These are phyloP conservation scores for Capsicum chinense DNA, from an alignment of 257 asterid genomes.

Conservation along the genomic window DNA sequence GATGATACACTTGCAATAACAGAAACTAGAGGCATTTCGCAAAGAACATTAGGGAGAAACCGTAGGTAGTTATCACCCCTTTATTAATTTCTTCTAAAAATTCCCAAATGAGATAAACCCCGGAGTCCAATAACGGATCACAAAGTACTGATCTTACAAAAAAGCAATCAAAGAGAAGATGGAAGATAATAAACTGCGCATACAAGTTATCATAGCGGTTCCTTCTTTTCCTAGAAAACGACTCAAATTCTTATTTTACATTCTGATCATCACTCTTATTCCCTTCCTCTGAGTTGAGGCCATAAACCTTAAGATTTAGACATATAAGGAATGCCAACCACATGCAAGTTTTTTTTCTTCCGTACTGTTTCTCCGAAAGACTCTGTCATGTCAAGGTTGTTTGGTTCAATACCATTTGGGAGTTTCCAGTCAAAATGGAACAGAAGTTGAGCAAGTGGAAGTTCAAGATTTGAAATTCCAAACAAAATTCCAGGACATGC, in stretches of 20 bases:
- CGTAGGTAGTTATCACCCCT: neutral
- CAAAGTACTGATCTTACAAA: neutral
- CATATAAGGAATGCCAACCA: constrained; percentile 34
- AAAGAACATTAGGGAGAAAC: neutral
- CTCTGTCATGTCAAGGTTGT: constrained; percentile 43
- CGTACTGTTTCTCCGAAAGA: constrained; percentile 29
- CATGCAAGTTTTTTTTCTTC: constrained; percentile 32
- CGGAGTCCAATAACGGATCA: neutral
- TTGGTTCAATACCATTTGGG: constrained; percentile 31
- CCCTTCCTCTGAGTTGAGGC: neutral
- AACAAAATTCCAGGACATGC: constrained; percentile 46
- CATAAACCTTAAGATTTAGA: neutral
- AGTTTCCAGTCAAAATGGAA: constrained; percentile 47
- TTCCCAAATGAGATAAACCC: neutral
- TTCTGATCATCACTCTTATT: neutral
- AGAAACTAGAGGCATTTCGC: neutral
- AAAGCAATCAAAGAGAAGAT: neutral
- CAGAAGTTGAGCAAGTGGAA: constrained; percentile 40
- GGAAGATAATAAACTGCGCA: neutral
- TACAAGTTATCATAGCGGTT: neutral
- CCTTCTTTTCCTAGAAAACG: neutral
- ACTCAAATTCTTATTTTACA: neutral
- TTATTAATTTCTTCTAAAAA: neutral
- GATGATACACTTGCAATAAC: neutral
- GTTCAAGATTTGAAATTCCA: constrained; percentile 35